Evolutionary conservation across 495 filamentous ascomycete species (phyloP).

Genomic region (Penicillium mononematosum): DNA sequence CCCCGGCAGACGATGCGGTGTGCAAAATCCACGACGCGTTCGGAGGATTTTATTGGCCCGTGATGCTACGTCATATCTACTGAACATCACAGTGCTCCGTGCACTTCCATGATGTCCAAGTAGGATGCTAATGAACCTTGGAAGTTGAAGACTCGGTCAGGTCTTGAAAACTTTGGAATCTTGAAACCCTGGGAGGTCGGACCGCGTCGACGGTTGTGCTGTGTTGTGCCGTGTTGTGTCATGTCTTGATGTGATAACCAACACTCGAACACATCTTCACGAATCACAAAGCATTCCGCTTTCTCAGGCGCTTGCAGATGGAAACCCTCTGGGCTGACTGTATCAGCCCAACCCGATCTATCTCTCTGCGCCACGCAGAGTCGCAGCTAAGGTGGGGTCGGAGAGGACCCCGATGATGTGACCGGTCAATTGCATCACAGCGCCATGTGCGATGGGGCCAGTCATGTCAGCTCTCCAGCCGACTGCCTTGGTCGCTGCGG

Average conservation of each 20-base stretch:
- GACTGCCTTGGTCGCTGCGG: constrained; percentile 27
- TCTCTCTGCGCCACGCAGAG: constrained; percentile 19
- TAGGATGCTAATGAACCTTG: not conserved
- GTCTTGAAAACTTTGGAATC: not conserved
- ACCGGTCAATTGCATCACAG: constrained; percentile 29
- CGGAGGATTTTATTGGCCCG: not conserved
- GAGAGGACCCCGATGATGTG: constrained; percentile 25
- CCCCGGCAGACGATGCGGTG: not conserved
- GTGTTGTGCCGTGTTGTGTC: not conserved
- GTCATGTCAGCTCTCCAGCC: constrained; percentile 20
- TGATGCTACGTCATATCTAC: constrained; percentile 7
- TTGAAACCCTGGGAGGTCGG: not conserved
- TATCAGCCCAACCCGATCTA: constrained; percentile 19
- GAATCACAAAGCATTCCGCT: not conserved
- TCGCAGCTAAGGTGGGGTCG: constrained; percentile 21
- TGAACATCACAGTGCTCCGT: constrained; percentile 1
- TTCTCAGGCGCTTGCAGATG: constrained; percentile 2
- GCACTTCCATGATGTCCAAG: not conserved
- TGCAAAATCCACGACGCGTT: not conserved
- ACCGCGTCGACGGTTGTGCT: not conserved
- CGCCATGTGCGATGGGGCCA: constrained; percentile 28
- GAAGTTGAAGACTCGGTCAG: not conserved
- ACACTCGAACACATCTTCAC: not conserved
- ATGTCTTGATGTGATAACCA: not conserved
- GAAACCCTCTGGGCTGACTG: constrained; percentile 4